These are phyloP conservation scores for Oryza brachyantha DNA, from an alignment of 176 grass and related monocot genomes.

Conservation along the genomic window DNA sequence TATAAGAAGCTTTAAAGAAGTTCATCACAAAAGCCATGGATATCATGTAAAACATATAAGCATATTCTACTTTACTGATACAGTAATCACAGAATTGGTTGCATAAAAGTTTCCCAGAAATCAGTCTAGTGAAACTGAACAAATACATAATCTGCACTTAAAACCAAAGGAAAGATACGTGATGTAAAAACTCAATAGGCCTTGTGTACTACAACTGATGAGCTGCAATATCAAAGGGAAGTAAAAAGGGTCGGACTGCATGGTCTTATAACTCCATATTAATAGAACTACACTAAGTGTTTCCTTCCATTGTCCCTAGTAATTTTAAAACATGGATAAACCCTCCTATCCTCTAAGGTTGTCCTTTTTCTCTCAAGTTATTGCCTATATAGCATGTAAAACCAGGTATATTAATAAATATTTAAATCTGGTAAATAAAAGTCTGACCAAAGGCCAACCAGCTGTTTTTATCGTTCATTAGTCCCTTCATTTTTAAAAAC, in stretches of 20 bases:
- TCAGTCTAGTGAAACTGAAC: background rate
- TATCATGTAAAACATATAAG: background rate
- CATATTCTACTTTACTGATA: background rate
- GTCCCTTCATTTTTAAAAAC: too few species aligned
- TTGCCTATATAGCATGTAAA: too few species aligned
- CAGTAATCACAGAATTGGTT: background rate
- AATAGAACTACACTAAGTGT: background rate
- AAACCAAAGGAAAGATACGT: background rate
- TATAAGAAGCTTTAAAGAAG: background rate
- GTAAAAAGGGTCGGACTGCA: background rate
- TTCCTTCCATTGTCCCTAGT: background rate
- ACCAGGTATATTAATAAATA: too few species aligned
- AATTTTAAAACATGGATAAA: background rate
- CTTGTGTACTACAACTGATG: background rate
- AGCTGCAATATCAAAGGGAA: background rate
- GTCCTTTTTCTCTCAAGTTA: too few species aligned
- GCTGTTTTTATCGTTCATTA: too few species aligned
- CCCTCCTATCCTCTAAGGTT: too few species aligned
- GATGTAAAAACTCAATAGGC: background rate
- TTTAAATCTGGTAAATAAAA: too few species aligned
- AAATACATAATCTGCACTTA: background rate
- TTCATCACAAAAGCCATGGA: background rate
- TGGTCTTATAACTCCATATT: background rate
- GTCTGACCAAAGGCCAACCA: too few species aligned
- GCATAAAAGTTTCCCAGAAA: background rate